phyloP scores from a whole-genome alignment of 2,329 filamentous ascomycete genomes.

The Daldinia eschscholtzii region DNA sequence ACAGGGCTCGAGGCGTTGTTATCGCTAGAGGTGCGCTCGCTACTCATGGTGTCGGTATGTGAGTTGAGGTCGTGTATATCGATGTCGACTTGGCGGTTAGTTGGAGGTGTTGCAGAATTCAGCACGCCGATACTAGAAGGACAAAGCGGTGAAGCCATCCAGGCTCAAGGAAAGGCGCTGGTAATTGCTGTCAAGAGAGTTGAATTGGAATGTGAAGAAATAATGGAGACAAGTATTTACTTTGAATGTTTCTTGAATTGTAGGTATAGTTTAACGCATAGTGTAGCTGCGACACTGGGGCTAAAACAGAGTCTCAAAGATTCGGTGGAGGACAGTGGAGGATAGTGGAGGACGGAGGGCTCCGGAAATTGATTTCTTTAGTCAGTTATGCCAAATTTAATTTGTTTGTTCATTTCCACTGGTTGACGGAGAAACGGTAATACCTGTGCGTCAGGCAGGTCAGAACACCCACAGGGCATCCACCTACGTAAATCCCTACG shows the following conservation, averaged over 20 bases:
- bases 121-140: conserved; percentile 56
- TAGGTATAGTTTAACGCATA: background rate
- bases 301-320: background rate
- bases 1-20: conserved; percentile 31
- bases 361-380: conserved; percentile 24
- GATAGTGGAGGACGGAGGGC: background rate
- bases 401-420: conserved; percentile 17
- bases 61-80: conserved; percentile 42
- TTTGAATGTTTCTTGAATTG: conserved; percentile 13
- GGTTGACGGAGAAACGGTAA: conserved; percentile 32
- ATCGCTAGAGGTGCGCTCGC: conserved; percentile 20
- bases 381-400: conserved; percentile 15
- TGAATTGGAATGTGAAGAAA: background rate
- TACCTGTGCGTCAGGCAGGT: conserved; percentile 5
- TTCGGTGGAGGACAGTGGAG: background rate
- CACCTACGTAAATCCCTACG: conserved; percentile 13
- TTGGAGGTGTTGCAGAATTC: conserved; percentile 54
- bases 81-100: conserved; percentile 49
- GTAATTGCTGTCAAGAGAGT: conserved; percentile 12
- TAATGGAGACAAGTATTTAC: conserved; percentile 6
- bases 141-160: conserved; percentile 59
- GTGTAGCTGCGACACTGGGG: background rate
- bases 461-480: background rate
- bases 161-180: conserved; percentile 9
- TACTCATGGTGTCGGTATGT: conserved; percentile 19